Percentiles rank a stretch among this genome's conserved stretches.
These are phyloP conservation scores for Ligustrum vulgare DNA, from an alignment of 257 asterid genomes.

Conservation along the genomic window DNA sequence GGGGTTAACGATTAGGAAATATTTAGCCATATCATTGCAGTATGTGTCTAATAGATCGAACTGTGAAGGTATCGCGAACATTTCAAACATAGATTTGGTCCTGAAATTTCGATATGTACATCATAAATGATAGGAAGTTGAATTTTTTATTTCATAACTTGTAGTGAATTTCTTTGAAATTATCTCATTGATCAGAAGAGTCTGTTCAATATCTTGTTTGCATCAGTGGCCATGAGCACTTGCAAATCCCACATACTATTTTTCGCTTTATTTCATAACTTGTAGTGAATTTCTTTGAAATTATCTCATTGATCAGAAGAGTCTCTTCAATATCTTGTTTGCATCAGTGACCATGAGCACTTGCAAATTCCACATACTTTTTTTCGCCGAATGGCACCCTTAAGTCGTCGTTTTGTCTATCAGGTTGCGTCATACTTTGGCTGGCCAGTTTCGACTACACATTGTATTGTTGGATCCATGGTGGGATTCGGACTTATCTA, in stretches of 20 bases:
- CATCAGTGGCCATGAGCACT: too few species aligned
- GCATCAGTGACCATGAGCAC: too few species aligned
- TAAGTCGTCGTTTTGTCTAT: neutral
- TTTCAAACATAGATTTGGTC: neutral
- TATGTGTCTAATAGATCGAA: neutral
- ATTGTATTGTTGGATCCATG: conserved; percentile 95
- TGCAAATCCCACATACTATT: neutral
- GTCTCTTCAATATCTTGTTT: too few species aligned
- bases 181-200: too few species aligned
- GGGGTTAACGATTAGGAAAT: neutral
- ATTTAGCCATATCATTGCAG: neutral
- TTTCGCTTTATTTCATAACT: neutral
- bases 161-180: neutral
- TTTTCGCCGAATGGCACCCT: conserved; percentile 1
- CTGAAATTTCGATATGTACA: neutral
- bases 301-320: too few species aligned
- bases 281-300: neutral
- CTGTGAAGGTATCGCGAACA: neutral
- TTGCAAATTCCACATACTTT: neutral
- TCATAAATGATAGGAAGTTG: neutral
- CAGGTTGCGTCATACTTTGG: conserved; percentile 94
- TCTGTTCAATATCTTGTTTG: too few species aligned
- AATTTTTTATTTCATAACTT: too few species aligned
- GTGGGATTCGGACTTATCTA: conserved; percentile 91
- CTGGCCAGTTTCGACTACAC: conserved; percentile 97